phyloP scores from a whole-genome alignment of 1,139 yeast genomes.

The Pichia sp. region DNA sequence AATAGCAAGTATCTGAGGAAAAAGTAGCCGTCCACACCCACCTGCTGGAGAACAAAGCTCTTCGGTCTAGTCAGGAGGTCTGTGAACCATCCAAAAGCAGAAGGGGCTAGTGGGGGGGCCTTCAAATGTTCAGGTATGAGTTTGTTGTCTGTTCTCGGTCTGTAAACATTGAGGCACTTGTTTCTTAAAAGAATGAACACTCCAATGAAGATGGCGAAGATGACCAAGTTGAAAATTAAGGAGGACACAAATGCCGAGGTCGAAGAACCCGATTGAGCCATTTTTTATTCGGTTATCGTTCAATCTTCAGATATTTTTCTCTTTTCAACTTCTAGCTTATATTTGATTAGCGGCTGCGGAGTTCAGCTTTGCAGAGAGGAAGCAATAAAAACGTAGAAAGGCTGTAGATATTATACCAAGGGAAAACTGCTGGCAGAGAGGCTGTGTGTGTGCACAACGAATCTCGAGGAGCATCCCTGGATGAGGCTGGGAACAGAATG shows the following conservation, averaged over 20 bases:
- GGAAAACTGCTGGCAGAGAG: too few species aligned
- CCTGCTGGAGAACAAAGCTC: conserved; percentile 62
- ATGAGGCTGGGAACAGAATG: too few species aligned
- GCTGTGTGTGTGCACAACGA: too few species aligned
- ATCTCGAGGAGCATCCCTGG: too few species aligned
- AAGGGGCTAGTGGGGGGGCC: conserved; percentile 60
- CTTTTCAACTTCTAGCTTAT: too few species aligned
- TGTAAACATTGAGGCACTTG: conserved; percentile 58
- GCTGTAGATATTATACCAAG: too few species aligned
- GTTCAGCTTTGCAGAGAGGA: too few species aligned
- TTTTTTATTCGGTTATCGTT: too few species aligned
- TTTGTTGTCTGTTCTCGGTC: conserved; percentile 59
- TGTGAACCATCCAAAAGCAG: conserved; percentile 60
- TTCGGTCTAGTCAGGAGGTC: conserved; percentile 58
- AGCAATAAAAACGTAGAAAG: too few species aligned
- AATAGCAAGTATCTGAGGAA: conserved; percentile 55
- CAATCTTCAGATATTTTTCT: too few species aligned
- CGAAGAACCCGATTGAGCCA: conserved; percentile 39
- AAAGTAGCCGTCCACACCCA: conserved; percentile 74
- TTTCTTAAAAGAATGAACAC: conserved; percentile 53
- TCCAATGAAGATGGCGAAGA: conserved; percentile 51
- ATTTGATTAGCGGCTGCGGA: too few species aligned
- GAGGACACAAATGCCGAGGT: conserved; percentile 65
- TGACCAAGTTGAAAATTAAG: conserved; percentile 49
- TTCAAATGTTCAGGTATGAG: conserved; percentile 57